A percentile compares a stretch with the other conserved stretches of the same genome.
Conservation (phyloP, 129 eudicot species). For the Flaveria ramosissima region DNA sequence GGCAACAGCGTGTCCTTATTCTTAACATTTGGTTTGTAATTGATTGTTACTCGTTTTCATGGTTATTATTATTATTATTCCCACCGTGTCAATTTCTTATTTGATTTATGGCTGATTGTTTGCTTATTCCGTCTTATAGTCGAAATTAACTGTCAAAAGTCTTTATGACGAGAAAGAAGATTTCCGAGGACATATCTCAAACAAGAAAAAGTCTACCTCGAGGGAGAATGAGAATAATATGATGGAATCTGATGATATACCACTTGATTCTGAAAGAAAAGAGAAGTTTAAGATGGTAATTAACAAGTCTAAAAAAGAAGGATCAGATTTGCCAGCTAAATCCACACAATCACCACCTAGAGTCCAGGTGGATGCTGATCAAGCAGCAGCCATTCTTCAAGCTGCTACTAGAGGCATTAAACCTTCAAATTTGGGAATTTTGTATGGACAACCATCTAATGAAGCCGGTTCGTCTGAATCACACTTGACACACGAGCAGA, state of each 20-base stretch:
- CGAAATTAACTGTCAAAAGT: slow-evolving; percentile 51
- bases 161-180: slow-evolving; percentile 47
- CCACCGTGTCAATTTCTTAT: background rate
- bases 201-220: slow-evolving; percentile 36
- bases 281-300: slow-evolving; percentile 92
- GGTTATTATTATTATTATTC: background rate
- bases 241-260: slow-evolving; percentile 48
- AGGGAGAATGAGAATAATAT: slow-evolving; percentile 38
- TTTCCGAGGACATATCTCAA: slow-evolving; percentile 31
- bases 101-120: slow-evolving; percentile 8
- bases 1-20: background rate
- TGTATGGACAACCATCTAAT: slow-evolving; percentile 34
- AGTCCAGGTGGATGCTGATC: slow-evolving; percentile 70
- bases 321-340: slow-evolving; percentile 52
- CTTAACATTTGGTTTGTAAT: background rate
- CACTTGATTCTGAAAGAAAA: slow-evolving; percentile 70
- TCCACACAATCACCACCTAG: slow-evolving; percentile 43
- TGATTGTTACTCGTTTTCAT: background rate
- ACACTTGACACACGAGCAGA: slow-evolving; percentile 64
- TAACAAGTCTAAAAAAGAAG: slow-evolving; percentile 73
- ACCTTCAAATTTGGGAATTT: slow-evolving; percentile 49
- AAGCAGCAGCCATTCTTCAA: slow-evolving; percentile 96
- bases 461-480: slow-evolving; percentile 56
- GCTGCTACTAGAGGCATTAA: slow-evolving; percentile 93
- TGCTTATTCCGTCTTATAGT: slow-evolving; percentile 41